A percentile compares a stretch with the other conserved stretches of the same genome.
These are phyloP conservation scores for Diaporthe sp. DNA, from an alignment of 2,329 filamentous ascomycete species.

Conservation along the genomic window DNA sequence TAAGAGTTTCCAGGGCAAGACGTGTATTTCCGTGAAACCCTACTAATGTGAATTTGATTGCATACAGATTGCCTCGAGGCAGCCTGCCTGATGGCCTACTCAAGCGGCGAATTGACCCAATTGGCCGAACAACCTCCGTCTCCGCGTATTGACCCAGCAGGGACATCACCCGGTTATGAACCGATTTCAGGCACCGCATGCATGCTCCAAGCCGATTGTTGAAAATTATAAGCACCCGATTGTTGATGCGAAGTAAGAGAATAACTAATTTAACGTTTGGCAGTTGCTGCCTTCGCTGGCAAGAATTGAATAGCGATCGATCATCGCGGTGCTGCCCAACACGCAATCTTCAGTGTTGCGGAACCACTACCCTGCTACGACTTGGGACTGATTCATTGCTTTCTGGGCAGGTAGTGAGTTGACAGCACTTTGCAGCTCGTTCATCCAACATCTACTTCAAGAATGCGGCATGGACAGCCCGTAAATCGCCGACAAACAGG, in stretches of 20 bases:
- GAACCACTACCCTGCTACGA: too few relatives aligned
- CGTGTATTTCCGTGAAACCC: not conserved
- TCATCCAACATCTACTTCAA: not conserved
- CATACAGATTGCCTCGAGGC: not conserved
- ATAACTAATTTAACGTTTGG: not conserved
- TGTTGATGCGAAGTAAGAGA: too few relatives aligned
- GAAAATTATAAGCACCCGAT: not conserved
- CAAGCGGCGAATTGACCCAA: constrained; percentile 18
- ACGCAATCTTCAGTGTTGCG: not conserved
- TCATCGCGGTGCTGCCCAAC: not conserved
- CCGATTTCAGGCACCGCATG: constrained; percentile 16
- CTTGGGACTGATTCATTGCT: not conserved
- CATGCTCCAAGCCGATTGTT: not conserved
- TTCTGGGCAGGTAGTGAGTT: too few relatives aligned
- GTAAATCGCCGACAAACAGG: not conserved
- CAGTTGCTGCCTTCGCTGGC: not conserved
- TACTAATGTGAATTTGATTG: constrained; percentile 8
- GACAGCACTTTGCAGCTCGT: not conserved
- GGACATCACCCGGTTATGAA: constrained; percentile 23
- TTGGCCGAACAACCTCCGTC: not conserved
- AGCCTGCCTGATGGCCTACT: not conserved
- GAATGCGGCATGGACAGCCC: not conserved
- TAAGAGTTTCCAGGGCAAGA: not conserved
- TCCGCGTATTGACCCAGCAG: not conserved
- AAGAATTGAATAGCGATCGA: not conserved